Evolutionary conservation across 345 rosid species (phyloP).

Genomic region (Mangifera indica): DNA sequence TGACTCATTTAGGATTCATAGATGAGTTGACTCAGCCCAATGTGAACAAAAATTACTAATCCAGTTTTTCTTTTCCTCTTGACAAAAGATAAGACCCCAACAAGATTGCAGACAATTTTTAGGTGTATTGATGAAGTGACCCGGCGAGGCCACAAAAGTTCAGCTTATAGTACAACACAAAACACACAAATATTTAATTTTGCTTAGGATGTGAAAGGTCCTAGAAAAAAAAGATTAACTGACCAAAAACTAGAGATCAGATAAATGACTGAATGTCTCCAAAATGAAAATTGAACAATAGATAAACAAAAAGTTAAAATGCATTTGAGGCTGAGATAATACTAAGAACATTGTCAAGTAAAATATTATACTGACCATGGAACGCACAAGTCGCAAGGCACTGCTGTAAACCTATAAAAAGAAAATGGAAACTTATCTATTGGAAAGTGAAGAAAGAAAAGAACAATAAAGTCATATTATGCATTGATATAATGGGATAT

Average conservation of each 20-base stretch:
- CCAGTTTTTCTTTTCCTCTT: neutral
- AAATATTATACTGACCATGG: slow-evolving; percentile 68
- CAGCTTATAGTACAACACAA: neutral
- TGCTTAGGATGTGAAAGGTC: neutral
- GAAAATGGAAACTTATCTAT: slow-evolving; percentile 11
- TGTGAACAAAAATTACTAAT: neutral
- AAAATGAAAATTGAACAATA: neutral
- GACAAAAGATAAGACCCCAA: neutral
- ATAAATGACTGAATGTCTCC: neutral
- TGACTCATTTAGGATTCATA: slow-evolving; percentile 10
- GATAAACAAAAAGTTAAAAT: neutral
- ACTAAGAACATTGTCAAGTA: neutral
- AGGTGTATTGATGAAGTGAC: neutral
- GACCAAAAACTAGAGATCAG: neutral
- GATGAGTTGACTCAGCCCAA: neutral
- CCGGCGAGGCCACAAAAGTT: too few relatives aligned
- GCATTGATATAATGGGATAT: neutral
- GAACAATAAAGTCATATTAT: neutral
- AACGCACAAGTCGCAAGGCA: slow-evolving; percentile 88
- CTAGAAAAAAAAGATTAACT: neutral
- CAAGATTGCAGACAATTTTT: neutral
- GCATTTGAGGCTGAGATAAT: neutral
- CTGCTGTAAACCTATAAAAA: slow-evolving; percentile 85
- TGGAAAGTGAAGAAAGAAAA: neutral
- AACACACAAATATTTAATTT: neutral